Base-by-base conservation (phyloP, 352 stramenopile genomes). In the Thraustotheca clavata region DNA sequence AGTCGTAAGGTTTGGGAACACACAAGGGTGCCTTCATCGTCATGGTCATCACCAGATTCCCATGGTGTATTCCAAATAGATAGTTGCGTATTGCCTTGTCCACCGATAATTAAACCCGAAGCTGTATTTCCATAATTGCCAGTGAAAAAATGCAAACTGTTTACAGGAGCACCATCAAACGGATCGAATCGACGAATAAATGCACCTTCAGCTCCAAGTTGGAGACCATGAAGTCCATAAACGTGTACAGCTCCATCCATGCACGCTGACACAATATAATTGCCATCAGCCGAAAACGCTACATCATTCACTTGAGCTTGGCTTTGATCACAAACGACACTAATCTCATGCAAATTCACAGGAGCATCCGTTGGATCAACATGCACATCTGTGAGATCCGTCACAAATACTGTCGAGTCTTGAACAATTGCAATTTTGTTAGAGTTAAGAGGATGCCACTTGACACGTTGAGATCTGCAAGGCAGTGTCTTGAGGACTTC, bases 181-280 rank as follows among this genome's bases (percentile, higher is more conserved):
- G 84, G 84, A 46, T 93, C 77, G 39, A 93, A 93, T 5, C 82
- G 76, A 29, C 90, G 82, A 11, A 91, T 68, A 63, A 89, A 80
- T 59, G 87, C 76, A 0, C 76, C 84, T 14, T 73, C 67, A 29
- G 81, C 76, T 20, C 81, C 83, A 52, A 74, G 69, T 27, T 68
- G 62, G 20, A 72, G 73, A 24, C 69, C 73, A 7, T 75, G 73
- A 24, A 90, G 70, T 49, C 76, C 76, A 70, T 91, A 93, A 8
- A 93, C 76, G 71, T 90, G 81, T 33, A 93, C 84, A 52, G 88
- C 79, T 0, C 83, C 83, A 70, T 93, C 83, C 27, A 70, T 83
- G 2, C 82, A 79, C 62, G 77, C 83, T 14, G 81, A 89, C 34
- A 93, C 54, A 29, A 93, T 66, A 29, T 74, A 73, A 20, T 83